phyloP scores from a whole-genome alignment of 768 basidiomycete species.

The Rhodotorula kratochvilovae region DNA sequence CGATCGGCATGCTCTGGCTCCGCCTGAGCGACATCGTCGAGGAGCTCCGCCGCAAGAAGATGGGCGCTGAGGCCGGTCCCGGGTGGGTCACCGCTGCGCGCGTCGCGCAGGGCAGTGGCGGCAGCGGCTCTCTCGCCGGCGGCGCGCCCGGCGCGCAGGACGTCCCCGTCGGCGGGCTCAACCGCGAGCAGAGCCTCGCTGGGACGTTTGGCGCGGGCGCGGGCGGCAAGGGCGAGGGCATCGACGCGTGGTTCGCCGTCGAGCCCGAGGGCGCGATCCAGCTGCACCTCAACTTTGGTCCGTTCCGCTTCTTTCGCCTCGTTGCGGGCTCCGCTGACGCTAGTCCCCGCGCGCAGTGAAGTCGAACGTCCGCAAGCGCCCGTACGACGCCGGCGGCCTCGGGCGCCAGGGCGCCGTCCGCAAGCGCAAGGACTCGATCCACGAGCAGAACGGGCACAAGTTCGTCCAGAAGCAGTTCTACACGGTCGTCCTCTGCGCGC shows the following conservation, averaged over 20 bases:
- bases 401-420: constrained; percentile 97
- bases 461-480: constrained; percentile 97
- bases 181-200: constrained; percentile 3
- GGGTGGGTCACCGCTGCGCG: constrained; percentile 91
- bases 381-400: constrained; percentile 79
- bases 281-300: constrained; percentile 85
- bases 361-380: constrained; percentile 92
- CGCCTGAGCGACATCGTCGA: constrained; percentile 90
- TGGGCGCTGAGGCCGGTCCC: constrained; percentile 73
- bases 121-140: constrained; percentile 23
- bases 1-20: constrained; percentile 93
- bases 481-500: constrained; percentile 86
- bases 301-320: constrained; percentile 46
- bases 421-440: constrained; percentile 95
- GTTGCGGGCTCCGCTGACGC: neutral
- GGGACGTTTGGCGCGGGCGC: constrained; percentile 3
- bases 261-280: constrained; percentile 94
- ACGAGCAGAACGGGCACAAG: constrained; percentile 99
- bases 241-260: constrained; percentile 95
- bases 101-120: constrained; percentile 66
- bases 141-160: neutral
- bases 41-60: constrained; percentile 84
- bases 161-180: constrained; percentile 39
- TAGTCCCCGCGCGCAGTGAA: constrained; percentile 61
- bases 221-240: constrained; percentile 44